phyloP scores from a whole-genome alignment of 2,329 filamentous ascomycete genomes.

The Fusarium sp. region DNA sequence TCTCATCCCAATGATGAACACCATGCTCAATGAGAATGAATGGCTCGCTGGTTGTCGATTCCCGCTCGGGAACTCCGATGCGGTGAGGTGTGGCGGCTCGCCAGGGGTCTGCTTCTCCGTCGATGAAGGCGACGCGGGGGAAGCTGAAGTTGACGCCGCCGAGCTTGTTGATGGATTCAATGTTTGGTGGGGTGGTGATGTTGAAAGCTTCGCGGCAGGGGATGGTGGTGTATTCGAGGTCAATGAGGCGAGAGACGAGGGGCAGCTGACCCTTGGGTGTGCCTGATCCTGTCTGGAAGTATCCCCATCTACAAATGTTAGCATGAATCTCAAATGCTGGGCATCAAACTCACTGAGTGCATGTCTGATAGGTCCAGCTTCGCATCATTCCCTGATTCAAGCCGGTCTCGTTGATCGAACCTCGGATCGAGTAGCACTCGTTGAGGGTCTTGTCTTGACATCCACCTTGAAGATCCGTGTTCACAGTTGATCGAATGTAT shows the following conservation, averaged over 20 bases:
- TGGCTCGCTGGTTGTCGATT: slow-evolving; percentile 73
- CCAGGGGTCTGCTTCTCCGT: slow-evolving; percentile 86
- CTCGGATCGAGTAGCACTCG: slow-evolving; percentile 49
- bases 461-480: slow-evolving; percentile 25
- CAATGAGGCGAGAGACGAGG: slow-evolving; percentile 77
- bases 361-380: slow-evolving; percentile 66
- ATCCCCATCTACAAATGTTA: slow-evolving; percentile 72
- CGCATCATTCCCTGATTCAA: slow-evolving; percentile 46
- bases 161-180: slow-evolving; percentile 78
- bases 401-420: slow-evolving; percentile 32
- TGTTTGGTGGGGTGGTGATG: slow-evolving; percentile 72
- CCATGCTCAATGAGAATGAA: slow-evolving; percentile 79
- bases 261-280: slow-evolving; percentile 74
- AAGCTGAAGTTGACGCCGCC: slow-evolving; percentile 81
- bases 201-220: slow-evolving; percentile 78
- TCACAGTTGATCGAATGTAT: slow-evolving; percentile 52
- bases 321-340: neutral
- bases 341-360: slow-evolving; percentile 59
- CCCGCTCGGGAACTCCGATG: slow-evolving; percentile 66
- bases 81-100: slow-evolving; percentile 78
- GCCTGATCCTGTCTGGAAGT: slow-evolving; percentile 78
- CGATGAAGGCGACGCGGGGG: slow-evolving; percentile 79
- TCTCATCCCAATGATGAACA: slow-evolving; percentile 87
- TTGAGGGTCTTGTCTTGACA: slow-evolving; percentile 43
- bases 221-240: slow-evolving; percentile 70